These are phyloP conservation scores for Scedosporium minutisporum DNA, from an alignment of 2,329 filamentous ascomycete genomes.

Conservation along the genomic window DNA sequence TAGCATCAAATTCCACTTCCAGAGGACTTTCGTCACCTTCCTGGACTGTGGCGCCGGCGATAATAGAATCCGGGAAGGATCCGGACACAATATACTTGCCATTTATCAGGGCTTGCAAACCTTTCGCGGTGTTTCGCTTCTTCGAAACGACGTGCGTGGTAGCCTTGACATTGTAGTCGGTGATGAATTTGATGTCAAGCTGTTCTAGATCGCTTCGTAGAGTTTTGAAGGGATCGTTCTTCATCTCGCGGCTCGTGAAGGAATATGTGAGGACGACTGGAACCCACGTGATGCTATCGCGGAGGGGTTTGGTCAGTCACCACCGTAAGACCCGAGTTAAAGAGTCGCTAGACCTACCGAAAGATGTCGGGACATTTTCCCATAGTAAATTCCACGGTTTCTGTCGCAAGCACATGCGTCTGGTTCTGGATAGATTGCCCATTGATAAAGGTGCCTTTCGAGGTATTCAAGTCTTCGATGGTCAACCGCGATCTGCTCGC, in stretches of 20 bases:
- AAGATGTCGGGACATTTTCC: conserved; percentile 60
- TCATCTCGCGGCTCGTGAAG: conserved; percentile 61
- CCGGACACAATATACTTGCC: conserved; percentile 67
- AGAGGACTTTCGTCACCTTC: conserved; percentile 47
- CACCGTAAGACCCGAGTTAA: no score
- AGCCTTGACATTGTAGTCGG: conserved; percentile 56
- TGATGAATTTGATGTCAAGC: conserved; percentile 78
- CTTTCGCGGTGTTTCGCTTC: conserved; percentile 83
- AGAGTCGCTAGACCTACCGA: conserved; percentile 28
- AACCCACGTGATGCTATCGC: conserved; percentile 61
- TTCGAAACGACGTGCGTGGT: conserved; percentile 85
- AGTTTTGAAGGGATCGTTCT: conserved; percentile 51
- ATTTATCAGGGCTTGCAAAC: conserved; percentile 77
- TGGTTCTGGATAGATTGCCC: conserved; percentile 58
- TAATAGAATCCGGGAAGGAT: conserved; percentile 64
- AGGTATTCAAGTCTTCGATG: conserved; percentile 73
- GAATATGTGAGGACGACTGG: conserved; percentile 76
- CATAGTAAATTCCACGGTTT: conserved; percentile 58
- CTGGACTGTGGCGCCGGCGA: conserved; percentile 44
- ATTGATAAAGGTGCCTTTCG: conserved; percentile 73
- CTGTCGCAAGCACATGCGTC: conserved; percentile 40
- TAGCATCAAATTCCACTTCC: conserved; percentile 67
- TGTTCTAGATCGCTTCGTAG: conserved; percentile 62
- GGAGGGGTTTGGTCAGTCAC: conserved; percentile 6
- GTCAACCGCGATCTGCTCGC: conserved; percentile 59